These are phyloP conservation scores for Amanita rubescens DNA, from an alignment of 768 basidiomycete genomes.

Conservation along the genomic window DNA sequence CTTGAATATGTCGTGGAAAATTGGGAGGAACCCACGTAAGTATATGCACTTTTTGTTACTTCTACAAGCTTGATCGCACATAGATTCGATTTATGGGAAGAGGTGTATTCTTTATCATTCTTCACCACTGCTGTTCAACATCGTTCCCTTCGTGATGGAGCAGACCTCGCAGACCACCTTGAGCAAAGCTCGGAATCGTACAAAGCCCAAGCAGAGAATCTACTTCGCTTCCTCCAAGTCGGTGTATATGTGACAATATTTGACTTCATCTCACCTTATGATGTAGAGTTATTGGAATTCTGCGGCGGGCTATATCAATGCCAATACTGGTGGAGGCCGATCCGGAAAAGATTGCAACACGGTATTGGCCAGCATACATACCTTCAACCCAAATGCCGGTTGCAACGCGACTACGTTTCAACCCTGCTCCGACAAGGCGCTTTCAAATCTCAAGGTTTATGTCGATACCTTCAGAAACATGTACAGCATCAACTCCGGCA, in stretches of 20 bases:
- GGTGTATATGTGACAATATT: not conserved
- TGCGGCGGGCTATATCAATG: constrained; percentile 46
- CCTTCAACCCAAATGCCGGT: constrained; percentile 62
- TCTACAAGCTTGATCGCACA: not conserved
- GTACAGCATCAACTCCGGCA: constrained; percentile 56
- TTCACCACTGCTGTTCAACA: constrained; percentile 79
- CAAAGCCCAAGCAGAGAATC: constrained; percentile 48
- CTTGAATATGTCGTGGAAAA: constrained; percentile 61
- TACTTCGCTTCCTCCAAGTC: constrained; percentile 75
- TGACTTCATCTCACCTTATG: not conserved
- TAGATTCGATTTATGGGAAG: constrained; percentile 74
- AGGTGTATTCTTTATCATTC: constrained; percentile 65
- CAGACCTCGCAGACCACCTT: constrained; percentile 49
- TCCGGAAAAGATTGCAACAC: constrained; percentile 73
- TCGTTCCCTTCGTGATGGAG: constrained; percentile 65
- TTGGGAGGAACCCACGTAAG: constrained; percentile 64
- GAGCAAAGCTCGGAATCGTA: constrained; percentile 44
- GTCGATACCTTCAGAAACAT: constrained; percentile 62
- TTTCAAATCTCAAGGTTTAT: constrained; percentile 59
- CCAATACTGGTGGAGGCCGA: constrained; percentile 72
- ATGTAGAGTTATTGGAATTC: constrained; percentile 70
- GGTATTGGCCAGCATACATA: constrained; percentile 68
- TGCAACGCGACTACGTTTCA: constrained; percentile 72
- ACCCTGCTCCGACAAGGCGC: constrained; percentile 70
- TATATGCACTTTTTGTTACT: not conserved